These are phyloP conservation scores for Aristolochia californica DNA, from an alignment of 164 flowering plant species.

Conservation along the genomic window DNA sequence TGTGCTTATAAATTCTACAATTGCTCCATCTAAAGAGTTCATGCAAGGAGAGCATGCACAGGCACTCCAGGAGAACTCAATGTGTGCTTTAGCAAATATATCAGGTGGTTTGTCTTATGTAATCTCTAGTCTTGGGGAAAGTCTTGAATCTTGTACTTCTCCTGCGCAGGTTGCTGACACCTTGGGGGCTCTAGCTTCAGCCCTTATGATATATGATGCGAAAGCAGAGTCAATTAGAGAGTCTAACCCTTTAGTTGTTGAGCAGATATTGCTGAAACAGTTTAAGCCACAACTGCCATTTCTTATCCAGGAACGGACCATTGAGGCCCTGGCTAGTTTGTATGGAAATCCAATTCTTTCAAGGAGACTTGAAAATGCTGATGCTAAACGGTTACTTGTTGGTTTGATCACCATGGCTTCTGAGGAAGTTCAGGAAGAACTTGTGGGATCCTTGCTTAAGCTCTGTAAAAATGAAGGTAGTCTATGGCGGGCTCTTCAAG, in stretches of 20 bases:
- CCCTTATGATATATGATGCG: slow-evolving; percentile 94
- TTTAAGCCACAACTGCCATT: slow-evolving; percentile 66
- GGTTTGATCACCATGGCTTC: slow-evolving; percentile 96
- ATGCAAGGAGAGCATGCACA: slow-evolving; percentile 99
- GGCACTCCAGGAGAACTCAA: slow-evolving; percentile 95
- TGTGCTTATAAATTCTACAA: slow-evolving; percentile 92
- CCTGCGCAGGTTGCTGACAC: slow-evolving; percentile 93
- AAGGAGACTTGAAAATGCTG: slow-evolving; percentile 57
- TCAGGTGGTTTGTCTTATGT: slow-evolving; percentile 97
- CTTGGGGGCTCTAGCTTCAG: slow-evolving; percentile 97
- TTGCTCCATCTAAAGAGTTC: slow-evolving; percentile 98
- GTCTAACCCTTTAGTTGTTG: slow-evolving; percentile 71
- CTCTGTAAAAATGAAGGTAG: slow-evolving; percentile 74
- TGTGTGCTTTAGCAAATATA: slow-evolving; percentile 98
- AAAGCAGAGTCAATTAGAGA: slow-evolving; percentile 70
- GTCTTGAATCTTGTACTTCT: slow-evolving; percentile 91
- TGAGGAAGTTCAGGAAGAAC: slow-evolving; percentile 85
- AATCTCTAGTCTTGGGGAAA: slow-evolving; percentile 94
- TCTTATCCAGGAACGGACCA: slow-evolving; percentile 90
- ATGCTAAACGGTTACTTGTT: slow-evolving; percentile 84
- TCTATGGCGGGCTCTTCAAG: slow-evolving; percentile 92
- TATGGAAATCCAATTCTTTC: slow-evolving; percentile 75
- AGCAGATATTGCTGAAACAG: slow-evolving; percentile 70
- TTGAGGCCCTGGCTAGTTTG: slow-evolving; percentile 97
- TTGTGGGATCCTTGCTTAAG: slow-evolving; percentile 60